Conservation (phyloP, 1,284 basidiomycete genomes). For the Amylostereum areolatum region DNA sequence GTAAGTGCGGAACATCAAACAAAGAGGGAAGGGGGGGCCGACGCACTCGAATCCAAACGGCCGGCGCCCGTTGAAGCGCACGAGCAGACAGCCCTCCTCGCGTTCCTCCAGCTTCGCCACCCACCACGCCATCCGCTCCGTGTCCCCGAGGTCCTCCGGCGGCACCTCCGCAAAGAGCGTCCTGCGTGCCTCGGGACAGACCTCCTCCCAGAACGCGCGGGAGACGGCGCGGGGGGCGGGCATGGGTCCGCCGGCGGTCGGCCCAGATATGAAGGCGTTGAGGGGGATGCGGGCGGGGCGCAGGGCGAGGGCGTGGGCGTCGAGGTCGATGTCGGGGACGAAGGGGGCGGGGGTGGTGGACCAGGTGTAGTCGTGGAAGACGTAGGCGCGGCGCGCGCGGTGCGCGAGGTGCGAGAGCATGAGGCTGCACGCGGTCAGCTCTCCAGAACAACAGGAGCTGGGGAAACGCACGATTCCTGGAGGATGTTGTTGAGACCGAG, state of each 20-base stretch:
- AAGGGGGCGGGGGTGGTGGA: constrained; percentile 30
- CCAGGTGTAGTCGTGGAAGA: constrained; percentile 36
- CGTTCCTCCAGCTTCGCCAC: constrained; percentile 23
- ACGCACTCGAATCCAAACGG: constrained; percentile 29
- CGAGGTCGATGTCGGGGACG: no score
- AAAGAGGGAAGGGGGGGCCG: not conserved
- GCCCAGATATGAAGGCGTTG: constrained; percentile 25
- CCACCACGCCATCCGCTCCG: constrained; percentile 28
- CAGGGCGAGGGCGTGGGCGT: constrained; percentile 20
- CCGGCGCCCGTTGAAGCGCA: constrained; percentile 16
- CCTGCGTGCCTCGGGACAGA: constrained; percentile 28
- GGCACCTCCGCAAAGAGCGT: constrained; percentile 20
- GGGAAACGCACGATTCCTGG: constrained; percentile 32
- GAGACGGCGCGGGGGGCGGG: constrained; percentile 29
- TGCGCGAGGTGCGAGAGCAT: constrained; percentile 1
- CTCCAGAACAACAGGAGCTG: constrained; percentile 24
- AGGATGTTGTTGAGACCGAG: constrained; percentile 33
- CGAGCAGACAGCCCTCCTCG: constrained; percentile 29
- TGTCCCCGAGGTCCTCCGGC: constrained; percentile 11
- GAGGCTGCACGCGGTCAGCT: constrained; percentile 18
- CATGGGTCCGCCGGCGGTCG: constrained; percentile 32
- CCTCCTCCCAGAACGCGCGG: constrained; percentile 27
- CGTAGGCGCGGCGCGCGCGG: constrained; percentile 21
- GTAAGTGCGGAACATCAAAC: not conserved
- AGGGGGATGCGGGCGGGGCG: constrained; percentile 13